Evolutionary conservation across 345 rosid genomes (phyloP).

Genomic region (Melastoma malabathricum): DNA sequence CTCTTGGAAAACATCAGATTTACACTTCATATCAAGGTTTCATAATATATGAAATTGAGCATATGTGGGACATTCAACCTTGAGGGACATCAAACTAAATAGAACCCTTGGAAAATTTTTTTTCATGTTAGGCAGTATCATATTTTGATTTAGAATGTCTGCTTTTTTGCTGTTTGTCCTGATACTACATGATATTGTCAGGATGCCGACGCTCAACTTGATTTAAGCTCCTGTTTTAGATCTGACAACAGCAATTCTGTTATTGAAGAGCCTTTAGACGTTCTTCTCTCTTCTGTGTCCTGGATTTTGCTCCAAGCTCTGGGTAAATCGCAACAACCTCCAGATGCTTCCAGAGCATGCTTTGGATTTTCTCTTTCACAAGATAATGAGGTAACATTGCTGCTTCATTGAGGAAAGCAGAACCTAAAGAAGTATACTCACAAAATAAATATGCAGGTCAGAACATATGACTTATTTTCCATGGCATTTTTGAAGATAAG

Average conservation of each 20-base stretch:
- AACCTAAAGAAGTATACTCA: background rate
- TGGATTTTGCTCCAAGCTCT: conserved; percentile 58
- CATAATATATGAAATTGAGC: background rate
- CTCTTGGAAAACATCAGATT: background rate
- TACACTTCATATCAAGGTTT: background rate
- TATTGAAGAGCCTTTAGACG: conserved; percentile 65
- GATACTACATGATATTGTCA: conserved; percentile 13
- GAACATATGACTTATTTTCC: conserved; percentile 43
- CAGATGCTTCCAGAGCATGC: conserved; percentile 40
- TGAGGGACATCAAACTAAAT: too few relatives aligned
- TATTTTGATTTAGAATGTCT: background rate
- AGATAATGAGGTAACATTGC: conserved; percentile 50
- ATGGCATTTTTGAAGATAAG: conserved; percentile 42
- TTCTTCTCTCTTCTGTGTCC: conserved; percentile 59
- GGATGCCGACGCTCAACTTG: conserved; percentile 47
- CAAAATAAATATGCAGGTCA: conserved; percentile 21
- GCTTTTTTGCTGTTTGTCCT: background rate
- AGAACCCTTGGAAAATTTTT: too few relatives aligned
- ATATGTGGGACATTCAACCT: too few relatives aligned
- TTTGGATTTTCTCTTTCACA: conserved; percentile 83
- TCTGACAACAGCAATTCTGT: conserved; percentile 32
- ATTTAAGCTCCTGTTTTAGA: conserved; percentile 37
- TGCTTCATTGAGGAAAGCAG: conserved; percentile 5
- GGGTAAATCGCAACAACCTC: conserved; percentile 23
- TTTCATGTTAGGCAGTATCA: background rate